phyloP scores from a whole-genome alignment of 495 filamentous ascomycete genomes.

The Neurospora pannonica region DNA sequence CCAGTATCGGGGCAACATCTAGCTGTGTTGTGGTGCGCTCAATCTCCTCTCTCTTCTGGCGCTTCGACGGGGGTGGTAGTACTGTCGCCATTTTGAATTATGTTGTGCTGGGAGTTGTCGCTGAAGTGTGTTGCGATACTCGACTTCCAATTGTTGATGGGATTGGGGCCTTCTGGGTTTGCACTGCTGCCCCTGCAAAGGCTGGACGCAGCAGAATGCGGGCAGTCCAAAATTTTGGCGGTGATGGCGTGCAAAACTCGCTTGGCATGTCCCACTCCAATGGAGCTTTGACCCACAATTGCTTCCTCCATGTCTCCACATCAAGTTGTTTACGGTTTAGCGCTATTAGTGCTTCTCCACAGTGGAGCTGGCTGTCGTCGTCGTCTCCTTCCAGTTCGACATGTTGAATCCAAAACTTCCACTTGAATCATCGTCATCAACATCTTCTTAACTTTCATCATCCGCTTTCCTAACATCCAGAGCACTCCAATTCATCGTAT shows the following conservation, averaged over 20 bases:
- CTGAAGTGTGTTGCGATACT: background rate
- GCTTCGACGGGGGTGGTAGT: slow-evolving; percentile 82
- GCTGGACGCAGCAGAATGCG: background rate
- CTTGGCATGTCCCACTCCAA: background rate
- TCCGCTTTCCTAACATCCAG: background rate
- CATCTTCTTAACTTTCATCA: background rate
- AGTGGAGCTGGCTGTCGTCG: background rate
- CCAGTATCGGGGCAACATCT: slow-evolving; percentile 57
- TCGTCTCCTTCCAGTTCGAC: background rate
- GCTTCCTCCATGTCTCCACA: background rate
- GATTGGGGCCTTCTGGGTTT: background rate
- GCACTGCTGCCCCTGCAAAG: background rate
- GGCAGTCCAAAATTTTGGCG: slow-evolving; percentile 20
- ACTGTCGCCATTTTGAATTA: slow-evolving; percentile 67
- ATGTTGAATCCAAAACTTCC: background rate
- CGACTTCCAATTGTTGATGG: background rate
- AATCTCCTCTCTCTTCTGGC: slow-evolving; percentile 66
- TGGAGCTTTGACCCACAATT: background rate
- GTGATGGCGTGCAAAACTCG: slow-evolving; percentile 16
- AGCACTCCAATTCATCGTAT: background rate
- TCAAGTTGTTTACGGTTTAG: background rate
- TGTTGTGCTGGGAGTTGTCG: background rate
- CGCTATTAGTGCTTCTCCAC: background rate
- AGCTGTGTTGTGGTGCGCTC: slow-evolving; percentile 68
- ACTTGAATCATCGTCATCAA: background rate